Evolutionary conservation across 176 grass and related monocot species (phyloP), one percentile per base, ranked within the genome.

Genomic region (Carex pumila): DNA sequence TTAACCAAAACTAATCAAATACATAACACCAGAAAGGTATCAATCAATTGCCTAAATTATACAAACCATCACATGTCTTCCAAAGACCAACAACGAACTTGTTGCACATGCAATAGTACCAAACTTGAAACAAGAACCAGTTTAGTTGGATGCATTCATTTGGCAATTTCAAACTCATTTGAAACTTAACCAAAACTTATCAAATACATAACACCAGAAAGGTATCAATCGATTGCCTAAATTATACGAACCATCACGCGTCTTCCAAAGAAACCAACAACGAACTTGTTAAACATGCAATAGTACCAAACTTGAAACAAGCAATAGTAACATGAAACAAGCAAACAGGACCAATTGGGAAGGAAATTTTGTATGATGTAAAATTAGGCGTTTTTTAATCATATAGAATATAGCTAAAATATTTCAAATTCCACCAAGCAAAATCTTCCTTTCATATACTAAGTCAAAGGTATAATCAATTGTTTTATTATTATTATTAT

Each of bases 381-480:
- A 29, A 76, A 21, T 19, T 41, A 39, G 50, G 10, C 4, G 8
- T 1, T 66, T 22, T 71, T 70, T 69, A 61, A 9, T 77, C 72
- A 56, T 15, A 56, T 77, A 1, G 4, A 34, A 30, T 50, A 61
- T 70, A 61, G 21, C 5, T 73, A 45, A 10, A 76, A 85, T 83
- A 89, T 86, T 64, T 86, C 67, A n/a, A 18, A 83, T 71, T 87
- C 86, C 81, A 71, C 80, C 32, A 85, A 56, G 25, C 25, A 25
- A 25, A 25, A 25, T 25, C 25, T 25, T 25, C 25, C 25, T 25
- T 25, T 25, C 25, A 25, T 25, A 0, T 25, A 25, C 25, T 25
- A 25, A 25, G 25, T 57, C 52, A 57, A 56, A 34, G 4, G n/a
- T 5, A 13, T 34, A 55, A 78, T 57, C 50, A 56, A 30, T 76